phyloP scores from a whole-genome alignment of 2,329 filamentous ascomycete genomes.

The Colletotrichum tofieldiae region DNA sequence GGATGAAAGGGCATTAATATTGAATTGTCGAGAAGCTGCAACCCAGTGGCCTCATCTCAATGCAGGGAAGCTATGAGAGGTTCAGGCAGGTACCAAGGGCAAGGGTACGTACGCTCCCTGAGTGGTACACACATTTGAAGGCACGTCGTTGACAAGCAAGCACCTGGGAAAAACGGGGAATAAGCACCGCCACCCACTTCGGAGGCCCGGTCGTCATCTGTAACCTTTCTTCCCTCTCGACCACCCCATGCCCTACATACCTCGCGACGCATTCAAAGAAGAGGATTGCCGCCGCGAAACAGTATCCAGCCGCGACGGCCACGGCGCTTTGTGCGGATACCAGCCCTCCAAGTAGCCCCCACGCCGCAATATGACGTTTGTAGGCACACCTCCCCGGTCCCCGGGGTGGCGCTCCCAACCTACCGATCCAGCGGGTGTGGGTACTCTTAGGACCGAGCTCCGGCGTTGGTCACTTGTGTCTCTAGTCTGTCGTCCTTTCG shows the following conservation, averaged over 20 bases:
- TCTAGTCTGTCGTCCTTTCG: background rate
- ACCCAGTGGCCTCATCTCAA: constrained; percentile 20
- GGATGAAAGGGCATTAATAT: background rate
- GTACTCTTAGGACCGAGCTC: constrained; percentile 26
- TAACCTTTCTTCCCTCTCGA: background rate
- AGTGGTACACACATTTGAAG: background rate
- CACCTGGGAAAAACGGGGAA: constrained; percentile 30
- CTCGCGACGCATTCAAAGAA: constrained; percentile 9
- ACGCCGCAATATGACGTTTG: constrained; percentile 34
- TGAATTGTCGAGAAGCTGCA: constrained; percentile 5
- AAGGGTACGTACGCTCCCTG: constrained; percentile 13
- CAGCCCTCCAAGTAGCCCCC: constrained; percentile 3
- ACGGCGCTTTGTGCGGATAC: constrained; percentile 13
- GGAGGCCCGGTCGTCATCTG: constrained; percentile 15
- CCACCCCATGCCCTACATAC: constrained; percentile 4
- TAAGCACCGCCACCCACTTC: constrained; percentile 29
- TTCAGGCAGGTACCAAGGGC: constrained; percentile 8
- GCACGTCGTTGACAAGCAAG: background rate
- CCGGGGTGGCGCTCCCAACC: constrained; percentile 35
- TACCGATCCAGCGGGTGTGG: constrained; percentile 34
- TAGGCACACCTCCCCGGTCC: constrained; percentile 23
- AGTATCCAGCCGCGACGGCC: constrained; percentile 2
- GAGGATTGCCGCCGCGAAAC: background rate
- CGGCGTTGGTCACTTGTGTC: constrained; percentile 7
- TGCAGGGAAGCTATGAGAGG: constrained; percentile 14